phyloP scores from a whole-genome alignment of 2,329 filamentous ascomycete species.

The Periconia sp. region DNA sequence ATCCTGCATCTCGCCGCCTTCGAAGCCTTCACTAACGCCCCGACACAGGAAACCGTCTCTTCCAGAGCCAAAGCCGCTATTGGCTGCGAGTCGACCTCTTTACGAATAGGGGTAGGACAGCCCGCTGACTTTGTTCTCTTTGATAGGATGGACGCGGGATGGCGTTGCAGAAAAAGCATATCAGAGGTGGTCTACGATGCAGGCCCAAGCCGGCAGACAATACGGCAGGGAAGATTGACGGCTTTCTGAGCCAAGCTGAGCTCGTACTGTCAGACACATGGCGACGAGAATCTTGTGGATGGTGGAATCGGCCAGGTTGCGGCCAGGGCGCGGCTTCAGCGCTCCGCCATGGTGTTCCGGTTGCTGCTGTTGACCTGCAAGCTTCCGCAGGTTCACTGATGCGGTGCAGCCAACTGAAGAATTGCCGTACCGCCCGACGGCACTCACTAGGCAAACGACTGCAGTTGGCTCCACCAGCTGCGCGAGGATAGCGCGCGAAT shows the following conservation, averaged over 20 bases:
- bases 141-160: constrained; percentile 41
- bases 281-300: not conserved
- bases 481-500: too few relatives aligned
- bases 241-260: constrained; percentile 5
- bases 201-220: constrained; percentile 36
- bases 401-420: constrained; percentile 2
- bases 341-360: constrained; percentile 1
- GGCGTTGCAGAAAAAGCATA: constrained; percentile 51
- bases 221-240: constrained; percentile 32
- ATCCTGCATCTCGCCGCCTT: constrained; percentile 3
- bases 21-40: constrained; percentile 17
- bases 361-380: constrained; percentile 10
- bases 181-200: constrained; percentile 55
- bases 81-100: constrained; percentile 31
- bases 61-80: constrained; percentile 53
- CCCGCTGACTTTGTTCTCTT: constrained; percentile 53
- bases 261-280: not conserved
- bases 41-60: constrained; percentile 56
- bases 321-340: not conserved
- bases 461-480: too few relatives aligned
- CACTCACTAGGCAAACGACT: too few relatives aligned
- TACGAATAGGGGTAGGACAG: constrained; percentile 44
- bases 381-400: not conserved
- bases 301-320: not conserved
- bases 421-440: constrained; percentile 8